phyloP scores from a whole-genome alignment of 2,329 filamentous ascomycete genomes.

The Pyricularia pennisetigena region DNA sequence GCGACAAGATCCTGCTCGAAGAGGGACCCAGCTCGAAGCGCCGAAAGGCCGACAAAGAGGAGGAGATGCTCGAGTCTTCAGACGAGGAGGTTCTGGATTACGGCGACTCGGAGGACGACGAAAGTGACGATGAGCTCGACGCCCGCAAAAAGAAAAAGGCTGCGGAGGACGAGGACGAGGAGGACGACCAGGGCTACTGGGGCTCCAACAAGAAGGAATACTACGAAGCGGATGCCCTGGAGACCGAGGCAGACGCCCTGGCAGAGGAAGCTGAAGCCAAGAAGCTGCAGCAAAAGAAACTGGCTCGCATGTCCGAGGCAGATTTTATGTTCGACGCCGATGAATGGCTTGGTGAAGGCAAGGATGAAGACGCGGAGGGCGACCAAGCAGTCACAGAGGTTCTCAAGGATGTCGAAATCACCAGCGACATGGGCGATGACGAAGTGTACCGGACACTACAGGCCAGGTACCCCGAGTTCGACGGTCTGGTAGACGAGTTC shows the following conservation, averaged over 20 bases:
- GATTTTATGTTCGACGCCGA: slow-evolving; percentile 91
- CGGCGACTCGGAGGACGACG: slow-evolving; percentile 13
- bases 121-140: slow-evolving; percentile 12
- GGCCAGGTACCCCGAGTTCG: slow-evolving; percentile 84
- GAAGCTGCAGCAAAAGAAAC: slow-evolving; percentile 80
- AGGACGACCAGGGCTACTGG: slow-evolving; percentile 64
- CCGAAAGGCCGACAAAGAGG: slow-evolving; percentile 52
- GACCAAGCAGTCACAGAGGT: slow-evolving; percentile 69
- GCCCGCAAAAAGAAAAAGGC: slow-evolving; percentile 16
- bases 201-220: slow-evolving; percentile 82
- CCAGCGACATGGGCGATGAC: slow-evolving; percentile 64
- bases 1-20: slow-evolving; percentile 79
- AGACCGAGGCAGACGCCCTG: slow-evolving; percentile 59
- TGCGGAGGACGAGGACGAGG: slow-evolving; percentile 27
- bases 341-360: slow-evolving; percentile 63
- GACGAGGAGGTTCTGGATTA: slow-evolving; percentile 45
- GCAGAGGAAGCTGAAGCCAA: slow-evolving; percentile 90
- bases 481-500: slow-evolving; percentile 74
- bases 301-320: slow-evolving; percentile 78
- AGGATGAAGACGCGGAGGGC: slow-evolving; percentile 32
- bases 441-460: slow-evolving; percentile 69
- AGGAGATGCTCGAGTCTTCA: slow-evolving; percentile 46
- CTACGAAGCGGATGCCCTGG: slow-evolving; percentile 73
- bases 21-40: slow-evolving; percentile 73
- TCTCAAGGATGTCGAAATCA: slow-evolving; percentile 74